Evolutionary conservation across 805 yeast species (phyloP), one percentile per base, ranked within the genome.

Genomic region (Sugiyamaella mastotermitis): DNA sequence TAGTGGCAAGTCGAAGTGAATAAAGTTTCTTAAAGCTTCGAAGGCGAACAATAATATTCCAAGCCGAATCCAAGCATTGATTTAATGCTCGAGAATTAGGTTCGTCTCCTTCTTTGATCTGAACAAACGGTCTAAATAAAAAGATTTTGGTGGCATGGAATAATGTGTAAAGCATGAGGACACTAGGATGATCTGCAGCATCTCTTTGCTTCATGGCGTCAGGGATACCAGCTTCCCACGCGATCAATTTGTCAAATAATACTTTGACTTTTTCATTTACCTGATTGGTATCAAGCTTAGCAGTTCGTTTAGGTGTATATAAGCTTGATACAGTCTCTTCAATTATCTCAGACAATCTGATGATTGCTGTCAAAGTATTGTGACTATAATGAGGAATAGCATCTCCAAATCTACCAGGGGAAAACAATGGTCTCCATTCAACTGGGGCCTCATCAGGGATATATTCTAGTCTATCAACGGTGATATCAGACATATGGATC

Each of bases 261-360:
- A 29, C 22, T 24, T 37, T 24, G 34, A 30, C 40, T 37, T 20
- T 30, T 5, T 19, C 35, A 13, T 37, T 20, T 16, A 37, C 25
- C 9, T 37, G 21, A 11, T 16, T 10, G 2, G 37, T 18, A 38
- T 42, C 41, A 14, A 18, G 39, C 16, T 16, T 37, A 19, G 24
- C 33, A 7, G 25, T 25, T n/a, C 40, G 31, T 14, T 37, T 33
- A 6, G 48, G 40, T 8, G 35, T 35, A 26, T 45, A 45, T 2
- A 45, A 26, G n/a, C 33, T 39, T 5, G 33, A 38, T 11, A 36
- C 31, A 10, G 38, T 40, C 19, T 44, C 41, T 16, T 40, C 46
- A 18, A 45, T 44, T 13, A 45, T 40, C 32, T 42, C 50, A 15
- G 47, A 42, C 8, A 47, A 36, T 18, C 37, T 20, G n/a, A 45